These are phyloP conservation scores for Diplosphaera chodatii DNA, from an alignment of 139 green algal species.

Conservation along the genomic window DNA sequence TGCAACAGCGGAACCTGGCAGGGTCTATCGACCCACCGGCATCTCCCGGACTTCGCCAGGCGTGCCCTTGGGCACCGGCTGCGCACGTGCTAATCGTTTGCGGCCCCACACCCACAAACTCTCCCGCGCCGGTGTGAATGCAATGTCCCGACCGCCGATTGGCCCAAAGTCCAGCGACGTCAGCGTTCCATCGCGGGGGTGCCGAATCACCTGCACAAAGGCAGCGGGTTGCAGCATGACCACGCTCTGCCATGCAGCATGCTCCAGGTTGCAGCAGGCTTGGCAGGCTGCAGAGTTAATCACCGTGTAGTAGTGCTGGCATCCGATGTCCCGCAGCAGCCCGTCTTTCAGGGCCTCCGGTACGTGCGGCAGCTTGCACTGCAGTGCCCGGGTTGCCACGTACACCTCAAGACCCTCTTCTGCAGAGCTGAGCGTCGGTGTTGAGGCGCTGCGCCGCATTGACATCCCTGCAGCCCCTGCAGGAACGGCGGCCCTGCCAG, in stretches of 20 bases:
- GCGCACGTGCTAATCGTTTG: background rate
- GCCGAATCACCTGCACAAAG: background rate
- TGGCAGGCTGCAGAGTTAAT: too few relatives aligned
- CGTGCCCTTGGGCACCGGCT: background rate
- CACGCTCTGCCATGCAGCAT: too few relatives aligned
- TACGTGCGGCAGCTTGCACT: background rate
- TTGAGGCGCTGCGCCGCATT: slow-evolving; percentile 1
- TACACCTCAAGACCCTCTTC: slow-evolving; percentile 14
- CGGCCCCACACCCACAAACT: background rate
- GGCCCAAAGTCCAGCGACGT: slow-evolving; percentile 23
- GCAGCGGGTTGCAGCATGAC: too few relatives aligned
- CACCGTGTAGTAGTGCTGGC: slow-evolving; percentile 16
- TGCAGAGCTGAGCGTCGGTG: background rate
- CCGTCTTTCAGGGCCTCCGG: background rate
- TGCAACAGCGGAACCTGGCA: background rate
- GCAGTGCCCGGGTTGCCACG: slow-evolving; percentile 7
- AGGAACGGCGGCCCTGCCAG: too few relatives aligned
- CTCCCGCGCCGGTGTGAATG: background rate
- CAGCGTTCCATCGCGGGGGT: slow-evolving; percentile 3
- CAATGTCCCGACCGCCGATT: slow-evolving; percentile 3
- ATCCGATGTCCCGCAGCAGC: slow-evolving; percentile 8
- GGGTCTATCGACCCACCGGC: background rate
- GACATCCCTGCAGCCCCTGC: background rate
- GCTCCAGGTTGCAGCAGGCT: too few relatives aligned
- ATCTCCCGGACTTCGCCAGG: background rate